These are phyloP conservation scores for Fusarium lyarnte DNA, from an alignment of 2,329 filamentous ascomycete species.

Conservation along the genomic window DNA sequence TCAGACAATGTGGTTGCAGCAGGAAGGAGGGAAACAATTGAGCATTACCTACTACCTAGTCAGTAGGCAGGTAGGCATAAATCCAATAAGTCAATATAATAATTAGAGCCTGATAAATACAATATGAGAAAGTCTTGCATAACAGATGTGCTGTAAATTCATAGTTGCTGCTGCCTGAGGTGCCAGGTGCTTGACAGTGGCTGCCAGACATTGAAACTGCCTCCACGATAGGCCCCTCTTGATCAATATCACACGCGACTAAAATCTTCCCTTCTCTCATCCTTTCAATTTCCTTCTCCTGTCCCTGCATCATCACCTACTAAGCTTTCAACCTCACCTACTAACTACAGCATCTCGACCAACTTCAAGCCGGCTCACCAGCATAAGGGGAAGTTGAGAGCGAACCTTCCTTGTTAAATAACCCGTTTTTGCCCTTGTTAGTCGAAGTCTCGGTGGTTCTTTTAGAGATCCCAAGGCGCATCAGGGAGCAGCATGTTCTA, in stretches of 20 bases:
- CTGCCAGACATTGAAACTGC: slow-evolving; percentile 17
- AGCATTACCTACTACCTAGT: too few species aligned
- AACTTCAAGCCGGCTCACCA: not conserved
- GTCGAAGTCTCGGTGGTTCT: not conserved
- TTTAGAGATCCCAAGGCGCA: not conserved
- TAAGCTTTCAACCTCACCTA: slow-evolving; percentile 6
- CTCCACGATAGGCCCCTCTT: not conserved
- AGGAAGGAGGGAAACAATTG: not conserved
- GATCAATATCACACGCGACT: slow-evolving; percentile 1
- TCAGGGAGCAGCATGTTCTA: slow-evolving; percentile 78
- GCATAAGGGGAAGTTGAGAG: not conserved
- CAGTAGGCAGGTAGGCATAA: not conserved
- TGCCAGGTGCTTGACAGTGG: slow-evolving; percentile 27
- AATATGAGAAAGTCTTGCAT: not conserved
- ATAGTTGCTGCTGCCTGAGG: slow-evolving; percentile 22
- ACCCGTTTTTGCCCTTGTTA: not conserved
- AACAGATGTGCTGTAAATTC: not conserved
- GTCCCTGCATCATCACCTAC: not conserved
- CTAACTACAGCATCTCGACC: slow-evolving; percentile 13
- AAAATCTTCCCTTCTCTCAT: slow-evolving; percentile 4
- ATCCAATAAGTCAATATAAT: not conserved
- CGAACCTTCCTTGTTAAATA: not conserved
- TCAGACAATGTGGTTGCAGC: not conserved
- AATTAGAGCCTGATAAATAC: not conserved
- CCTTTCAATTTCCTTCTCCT: slow-evolving; percentile 4